Evolutionary conservation across 345 rosid species (phyloP).

Genomic region (Adansonia digitata): DNA sequence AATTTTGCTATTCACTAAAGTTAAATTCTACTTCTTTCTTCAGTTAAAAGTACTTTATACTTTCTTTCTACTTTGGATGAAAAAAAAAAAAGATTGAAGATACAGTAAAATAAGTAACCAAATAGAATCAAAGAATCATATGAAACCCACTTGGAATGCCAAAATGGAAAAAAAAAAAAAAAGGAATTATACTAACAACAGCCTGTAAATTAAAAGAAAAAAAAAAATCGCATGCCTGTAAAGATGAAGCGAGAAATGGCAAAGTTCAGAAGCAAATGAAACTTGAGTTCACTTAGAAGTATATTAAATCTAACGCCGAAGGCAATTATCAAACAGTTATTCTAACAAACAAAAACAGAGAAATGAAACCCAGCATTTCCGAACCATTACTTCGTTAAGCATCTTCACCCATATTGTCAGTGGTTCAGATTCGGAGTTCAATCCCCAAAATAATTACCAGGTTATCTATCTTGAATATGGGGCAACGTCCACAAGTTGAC

Average conservation of each 20-base stretch:
- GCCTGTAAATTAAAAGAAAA: background rate
- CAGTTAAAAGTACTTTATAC: background rate
- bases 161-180: too few relatives aligned
- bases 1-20: background rate
- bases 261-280: background rate
- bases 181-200: too few relatives aligned
- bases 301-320: background rate
- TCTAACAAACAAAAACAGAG: background rate
- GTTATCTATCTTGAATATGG: too few relatives aligned
- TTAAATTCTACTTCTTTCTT: too few relatives aligned
- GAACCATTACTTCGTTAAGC: too few relatives aligned
- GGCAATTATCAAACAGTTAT: background rate
- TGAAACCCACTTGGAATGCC: background rate
- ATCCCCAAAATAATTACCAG: too few relatives aligned
- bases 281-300: background rate
- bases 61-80: too few relatives aligned
- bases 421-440: too few relatives aligned
- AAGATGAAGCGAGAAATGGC: background rate
- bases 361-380: background rate
- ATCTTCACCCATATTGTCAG: too few relatives aligned
- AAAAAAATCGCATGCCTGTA: background rate
- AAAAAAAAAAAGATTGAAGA: background rate
- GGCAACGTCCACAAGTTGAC: too few relatives aligned
- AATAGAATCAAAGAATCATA: background rate
- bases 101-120: background rate